Base-by-base conservation (phyloP, 306 rosid species). In the Rosa chinensis region DNA sequence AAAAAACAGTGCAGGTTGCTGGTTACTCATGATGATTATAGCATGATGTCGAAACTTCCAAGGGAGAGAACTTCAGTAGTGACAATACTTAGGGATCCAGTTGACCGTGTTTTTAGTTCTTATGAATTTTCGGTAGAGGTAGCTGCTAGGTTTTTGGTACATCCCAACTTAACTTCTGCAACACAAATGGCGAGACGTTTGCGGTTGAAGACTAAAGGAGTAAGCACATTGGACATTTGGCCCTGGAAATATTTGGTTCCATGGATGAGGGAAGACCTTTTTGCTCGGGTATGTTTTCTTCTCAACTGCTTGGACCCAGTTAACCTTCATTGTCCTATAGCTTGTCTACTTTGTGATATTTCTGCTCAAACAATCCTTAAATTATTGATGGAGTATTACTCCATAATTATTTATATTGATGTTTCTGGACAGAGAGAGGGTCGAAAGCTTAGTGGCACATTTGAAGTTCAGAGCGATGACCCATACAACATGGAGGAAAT, bases 231-330 rank as follows among this genome's bases (percentile, higher is more conserved):
- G 80, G 98, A 91, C 85, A 93, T 96, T 72, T 96, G 99, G 99
- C 99, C 99, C 3, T 96, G 99, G 99, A 96, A 96, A 85, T 90
- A 91, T 84, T 89, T 93, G 81, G 99, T 96, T 83, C 99, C 97
- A 0, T 91, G 98, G 99, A 96, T 96, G 96, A 88, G 98, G 80
- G 86, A 86, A 82, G 99, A 96, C 82, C 90, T 93, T 61, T 96
- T 96, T 84, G 76, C 89, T 66, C 90, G 98, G 89, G 99, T 93
- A 89, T 69, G 78, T 74, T 58, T 64, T 32, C 47, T 69, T 75
- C 59, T 77, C 48, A 37, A 32, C 43, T 45, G 4, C 35, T 76
- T 44, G 43, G 39, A 43, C 28, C 49, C 3, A 75, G 16, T 43
- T 59, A 32, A 74, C 28, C 70, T 9, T 25, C 6, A 23, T 42